Evolutionary conservation across 2,329 filamentous ascomycete genomes (phyloP).

Genomic region (Alternaria sp.): DNA sequence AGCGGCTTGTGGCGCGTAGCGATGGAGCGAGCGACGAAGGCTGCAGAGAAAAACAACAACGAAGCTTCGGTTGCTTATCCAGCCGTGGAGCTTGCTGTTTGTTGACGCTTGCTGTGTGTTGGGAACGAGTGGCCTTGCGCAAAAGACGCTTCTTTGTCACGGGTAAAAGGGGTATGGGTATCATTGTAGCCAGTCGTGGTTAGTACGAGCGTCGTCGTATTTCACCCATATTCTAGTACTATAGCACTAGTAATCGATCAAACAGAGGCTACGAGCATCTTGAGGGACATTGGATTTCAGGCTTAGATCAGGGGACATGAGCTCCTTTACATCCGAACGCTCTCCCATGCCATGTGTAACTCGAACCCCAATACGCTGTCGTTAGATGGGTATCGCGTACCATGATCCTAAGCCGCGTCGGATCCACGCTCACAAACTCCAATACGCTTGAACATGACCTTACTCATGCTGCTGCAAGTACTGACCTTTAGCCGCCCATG

Average conservation of each 20-base stretch:
- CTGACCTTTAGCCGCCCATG: constrained; percentile 27
- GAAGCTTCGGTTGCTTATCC: constrained; percentile 1
- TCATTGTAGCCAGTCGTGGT: constrained; percentile 6
- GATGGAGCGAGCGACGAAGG: constrained; percentile 21
- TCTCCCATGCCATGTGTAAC: constrained; percentile 5
- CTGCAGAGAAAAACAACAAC: constrained; percentile 5
- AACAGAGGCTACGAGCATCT: background rate
- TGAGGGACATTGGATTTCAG: background rate
- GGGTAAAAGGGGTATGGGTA: constrained; percentile 17
- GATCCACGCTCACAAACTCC: constrained; percentile 26
- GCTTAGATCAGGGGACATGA: background rate
- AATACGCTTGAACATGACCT: constrained; percentile 38
- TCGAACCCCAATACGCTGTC: constrained; percentile 23
- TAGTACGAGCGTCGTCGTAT: background rate
- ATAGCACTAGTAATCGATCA: background rate
- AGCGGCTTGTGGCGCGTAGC: constrained; percentile 24
- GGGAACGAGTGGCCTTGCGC: constrained; percentile 10
- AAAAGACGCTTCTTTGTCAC: constrained; percentile 4
- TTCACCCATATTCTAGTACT: background rate
- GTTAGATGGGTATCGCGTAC: constrained; percentile 42
- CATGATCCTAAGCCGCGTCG: constrained; percentile 23
- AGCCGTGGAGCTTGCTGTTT: constrained; percentile 16
- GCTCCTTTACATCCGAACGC: background rate
- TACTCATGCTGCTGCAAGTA: constrained; percentile 28
- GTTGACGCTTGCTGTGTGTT: constrained; percentile 22